Conservation (phyloP, 2,329 filamentous ascomycete genomes). For the Cylindrodendrum hubeiense region DNA sequence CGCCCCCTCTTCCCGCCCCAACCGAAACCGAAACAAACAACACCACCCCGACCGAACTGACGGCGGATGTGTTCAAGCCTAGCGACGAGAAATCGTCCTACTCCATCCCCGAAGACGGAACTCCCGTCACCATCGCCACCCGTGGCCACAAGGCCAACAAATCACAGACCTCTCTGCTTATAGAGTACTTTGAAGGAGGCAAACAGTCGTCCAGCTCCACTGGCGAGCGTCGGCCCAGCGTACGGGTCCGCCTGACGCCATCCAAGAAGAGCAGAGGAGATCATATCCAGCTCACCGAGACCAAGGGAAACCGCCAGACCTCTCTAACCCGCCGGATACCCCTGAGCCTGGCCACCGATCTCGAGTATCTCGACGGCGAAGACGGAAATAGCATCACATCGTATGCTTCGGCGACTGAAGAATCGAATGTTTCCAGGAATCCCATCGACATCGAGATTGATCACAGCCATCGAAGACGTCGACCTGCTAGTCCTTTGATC, state of each 20-base stretch:
- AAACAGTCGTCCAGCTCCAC: constrained; percentile 67
- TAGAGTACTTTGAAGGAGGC: constrained; percentile 93
- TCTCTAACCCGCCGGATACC: constrained; percentile 69
- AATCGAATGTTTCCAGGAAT: constrained; percentile 80
- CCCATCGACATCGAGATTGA: constrained; percentile 94
- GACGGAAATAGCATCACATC: constrained; percentile 78
- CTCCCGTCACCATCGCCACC: constrained; percentile 91
- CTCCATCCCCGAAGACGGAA: constrained; percentile 87
- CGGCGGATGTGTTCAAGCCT: constrained; percentile 74
- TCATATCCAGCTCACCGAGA: constrained; percentile 89
- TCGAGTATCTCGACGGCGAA: constrained; percentile 62
- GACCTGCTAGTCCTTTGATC: constrained; percentile 76
- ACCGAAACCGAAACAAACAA: constrained; percentile 78
- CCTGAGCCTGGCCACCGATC: constrained; percentile 53
- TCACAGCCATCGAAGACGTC: constrained; percentile 67
- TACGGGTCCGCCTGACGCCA: constrained; percentile 83
- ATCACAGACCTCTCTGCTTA: constrained; percentile 91
- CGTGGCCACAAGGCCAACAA: constrained; percentile 69
- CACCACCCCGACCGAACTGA: constrained; percentile 71
- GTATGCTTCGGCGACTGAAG: constrained; percentile 82
- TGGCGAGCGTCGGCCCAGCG: constrained; percentile 81
- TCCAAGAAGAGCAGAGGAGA: constrained; percentile 73
- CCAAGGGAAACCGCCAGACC: constrained; percentile 78
- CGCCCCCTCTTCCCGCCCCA: constrained; percentile 80
- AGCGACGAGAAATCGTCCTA: constrained; percentile 80